Evolutionary conservation across 768 basidiomycete species (phyloP).

Genomic region (Lentinula lateritia): DNA sequence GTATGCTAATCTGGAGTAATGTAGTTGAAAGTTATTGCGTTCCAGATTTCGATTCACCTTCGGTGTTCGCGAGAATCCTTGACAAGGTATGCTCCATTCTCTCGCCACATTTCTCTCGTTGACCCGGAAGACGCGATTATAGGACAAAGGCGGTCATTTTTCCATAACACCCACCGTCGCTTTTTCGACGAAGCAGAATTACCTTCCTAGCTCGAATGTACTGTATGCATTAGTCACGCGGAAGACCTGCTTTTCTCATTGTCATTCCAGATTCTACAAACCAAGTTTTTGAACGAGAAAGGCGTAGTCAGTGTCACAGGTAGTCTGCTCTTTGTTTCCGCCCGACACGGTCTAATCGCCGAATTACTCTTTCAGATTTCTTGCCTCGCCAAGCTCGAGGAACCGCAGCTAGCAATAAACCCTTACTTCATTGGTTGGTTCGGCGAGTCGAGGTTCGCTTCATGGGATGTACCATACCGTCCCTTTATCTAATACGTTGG

Average conservation of each 20-base stretch:
- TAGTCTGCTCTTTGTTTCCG: slow-evolving; percentile 15
- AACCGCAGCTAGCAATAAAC: slow-evolving; percentile 38
- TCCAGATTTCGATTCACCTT: slow-evolving; percentile 91
- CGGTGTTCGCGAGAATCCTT: slow-evolving; percentile 83
- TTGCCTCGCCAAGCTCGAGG: slow-evolving; percentile 55
- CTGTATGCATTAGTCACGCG: slow-evolving; percentile 14
- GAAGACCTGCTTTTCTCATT: slow-evolving; percentile 14
- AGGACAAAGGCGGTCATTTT: slow-evolving; percentile 77
- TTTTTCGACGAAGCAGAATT: slow-evolving; percentile 76
- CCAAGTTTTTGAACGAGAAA: slow-evolving; percentile 87
- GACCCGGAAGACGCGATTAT: not conserved
- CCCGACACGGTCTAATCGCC: not conserved
- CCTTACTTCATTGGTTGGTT: slow-evolving; percentile 79
- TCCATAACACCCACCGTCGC: slow-evolving; percentile 71
- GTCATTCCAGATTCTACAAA: slow-evolving; percentile 65
- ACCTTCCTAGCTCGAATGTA: slow-evolving; percentile 79
- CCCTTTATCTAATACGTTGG: not conserved
- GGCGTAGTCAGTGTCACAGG: slow-evolving; percentile 85
- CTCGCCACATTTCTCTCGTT: not conserved
- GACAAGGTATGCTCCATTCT: slow-evolving; percentile 58
- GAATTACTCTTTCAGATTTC: slow-evolving; percentile 46
- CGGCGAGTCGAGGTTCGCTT: slow-evolving; percentile 64
- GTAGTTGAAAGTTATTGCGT: slow-evolving; percentile 89
- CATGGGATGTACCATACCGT: not conserved
- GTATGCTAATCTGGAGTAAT: not conserved